Conservation (phyloP, 2,329 filamentous ascomycete species). For the Fusarium cyanostomum region DNA sequence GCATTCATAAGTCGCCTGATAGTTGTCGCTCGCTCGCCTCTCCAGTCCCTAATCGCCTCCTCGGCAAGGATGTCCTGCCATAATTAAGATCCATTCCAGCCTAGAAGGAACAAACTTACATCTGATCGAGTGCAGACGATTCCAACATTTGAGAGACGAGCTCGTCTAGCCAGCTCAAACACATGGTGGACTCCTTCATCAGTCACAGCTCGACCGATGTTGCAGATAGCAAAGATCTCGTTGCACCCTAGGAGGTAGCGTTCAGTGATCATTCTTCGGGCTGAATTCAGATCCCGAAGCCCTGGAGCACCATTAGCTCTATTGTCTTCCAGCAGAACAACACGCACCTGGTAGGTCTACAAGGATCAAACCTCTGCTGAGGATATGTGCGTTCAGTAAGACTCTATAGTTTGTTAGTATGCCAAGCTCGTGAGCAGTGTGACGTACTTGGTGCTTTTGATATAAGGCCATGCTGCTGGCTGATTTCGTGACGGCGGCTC, state of each 20-base stretch:
- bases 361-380: constrained; percentile 58
- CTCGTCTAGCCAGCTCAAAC: constrained; percentile 52
- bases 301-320: constrained; percentile 34
- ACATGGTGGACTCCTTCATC: constrained; percentile 53
- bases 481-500: constrained; percentile 35
- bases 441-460: constrained; percentile 54
- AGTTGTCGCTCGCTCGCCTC: constrained; percentile 22
- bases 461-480: constrained; percentile 54
- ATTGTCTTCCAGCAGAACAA: neutral
- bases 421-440: too few relatives aligned
- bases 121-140: constrained; percentile 57
- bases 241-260: constrained; percentile 56
- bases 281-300: constrained; percentile 57
- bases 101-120: constrained; percentile 33
- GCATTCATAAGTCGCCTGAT: constrained; percentile 33
- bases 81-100: neutral
- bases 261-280: constrained; percentile 55
- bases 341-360: constrained; percentile 58
- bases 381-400: constrained; percentile 54
- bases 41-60: constrained; percentile 48
- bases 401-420: constrained; percentile 49
- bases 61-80: constrained; percentile 45
- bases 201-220: constrained; percentile 53
- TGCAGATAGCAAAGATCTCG: constrained; percentile 57
- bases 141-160: constrained; percentile 51